Percentiles rank a stretch among this genome's conserved stretches.
Evolutionary conservation across 2,329 filamentous ascomycete species (phyloP).

Genomic region (Hypoxylon sp.): DNA sequence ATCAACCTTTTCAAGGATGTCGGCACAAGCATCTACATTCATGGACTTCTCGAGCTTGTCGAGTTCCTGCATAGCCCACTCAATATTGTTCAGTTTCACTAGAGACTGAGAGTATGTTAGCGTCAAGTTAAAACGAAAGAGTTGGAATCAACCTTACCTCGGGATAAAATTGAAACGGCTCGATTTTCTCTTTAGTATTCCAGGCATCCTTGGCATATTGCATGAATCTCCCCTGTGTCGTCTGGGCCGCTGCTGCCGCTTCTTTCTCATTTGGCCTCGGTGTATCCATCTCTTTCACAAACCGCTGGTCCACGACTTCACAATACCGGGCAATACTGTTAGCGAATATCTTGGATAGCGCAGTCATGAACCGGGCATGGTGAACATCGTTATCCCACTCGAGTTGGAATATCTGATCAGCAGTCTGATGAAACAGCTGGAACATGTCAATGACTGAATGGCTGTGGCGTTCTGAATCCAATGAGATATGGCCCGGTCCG

Average conservation of each 20-base stretch:
- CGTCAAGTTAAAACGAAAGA: slow-evolving; percentile 16
- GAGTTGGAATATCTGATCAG: slow-evolving; percentile 87
- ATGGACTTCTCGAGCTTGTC: slow-evolving; percentile 91
- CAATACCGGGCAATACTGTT: slow-evolving; percentile 89
- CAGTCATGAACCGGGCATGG: slow-evolving; percentile 97
- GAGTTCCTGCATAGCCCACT: slow-evolving; percentile 92
- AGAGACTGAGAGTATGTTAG: slow-evolving; percentile 76
- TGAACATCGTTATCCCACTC: slow-evolving; percentile 95
- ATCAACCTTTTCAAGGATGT: slow-evolving; percentile 80
- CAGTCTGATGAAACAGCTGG: slow-evolving; percentile 90
- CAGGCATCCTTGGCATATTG: slow-evolving; percentile 94
- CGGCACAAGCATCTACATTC: slow-evolving; percentile 91
- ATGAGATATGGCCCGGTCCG: slow-evolving; percentile 72
- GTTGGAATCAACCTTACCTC: slow-evolving; percentile 71
- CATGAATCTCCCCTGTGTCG: slow-evolving; percentile 92
- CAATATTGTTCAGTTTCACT: slow-evolving; percentile 97
- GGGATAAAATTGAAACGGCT: slow-evolving; percentile 96
- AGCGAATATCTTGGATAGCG: slow-evolving; percentile 86
- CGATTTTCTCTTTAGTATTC: slow-evolving; percentile 90
- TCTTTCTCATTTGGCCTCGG: slow-evolving; percentile 86
- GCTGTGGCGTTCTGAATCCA: slow-evolving; percentile 90
- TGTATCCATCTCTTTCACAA: slow-evolving; percentile 92
- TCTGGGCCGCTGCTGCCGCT: slow-evolving; percentile 77
- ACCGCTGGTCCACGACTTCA: slow-evolving; percentile 87
- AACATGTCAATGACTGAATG: slow-evolving; percentile 95